Base-by-base conservation (phyloP, 2,329 filamentous ascomycete genomes). In the Phialocephala sp. region DNA sequence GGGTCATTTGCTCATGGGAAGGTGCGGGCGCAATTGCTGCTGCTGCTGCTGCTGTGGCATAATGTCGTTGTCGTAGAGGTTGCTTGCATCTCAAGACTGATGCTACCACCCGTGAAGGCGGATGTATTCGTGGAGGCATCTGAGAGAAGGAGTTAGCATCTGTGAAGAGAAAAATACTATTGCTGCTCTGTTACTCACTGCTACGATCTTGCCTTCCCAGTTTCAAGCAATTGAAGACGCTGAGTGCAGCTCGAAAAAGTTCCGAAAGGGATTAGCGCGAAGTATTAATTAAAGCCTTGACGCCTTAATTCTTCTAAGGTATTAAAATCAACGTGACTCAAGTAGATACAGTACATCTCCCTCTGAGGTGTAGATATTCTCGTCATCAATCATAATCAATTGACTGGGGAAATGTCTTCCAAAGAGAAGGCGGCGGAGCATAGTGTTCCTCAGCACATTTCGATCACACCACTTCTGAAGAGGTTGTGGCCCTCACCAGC, bases 391-490 rank as follows among this genome's bases (percentile, higher is more conserved):
- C n/a, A 43, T n/a, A 37, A 50, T n/a, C 32, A 58, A 43, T 62
- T 55, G 32, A 57, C 22, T 60, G 55, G n/a, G 22, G 65, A 59
- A 11, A 75, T 75, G 73, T 50, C 63, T 60, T 64, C 68, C 37
- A 27, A 52, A 52, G 35, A 37, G 27, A n/a, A 27, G 3, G 11
- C 32, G 8, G 62, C 65, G 22, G 72, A 72, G 62, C 62, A 68
- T 63, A 68, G 60, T 65, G 68, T 71, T 69, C 64, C 71, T 36
- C 65, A 72, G 39, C 66, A 66, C 32, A 69, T 77, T 12, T 74
- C 72, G 72, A 91, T 94, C 78, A 91, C 91, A 70, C 87, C 89
- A 45, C 82, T 94, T 37, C 85, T 94, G 65, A 88, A 88, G 75
- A 87, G 90, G 66, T 83, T 94, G 52, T 93, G 90, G 89, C 89